These are phyloP conservation scores for Podaxis rugospora DNA, from an alignment of 768 basidiomycete genomes.

Conservation along the genomic window DNA sequence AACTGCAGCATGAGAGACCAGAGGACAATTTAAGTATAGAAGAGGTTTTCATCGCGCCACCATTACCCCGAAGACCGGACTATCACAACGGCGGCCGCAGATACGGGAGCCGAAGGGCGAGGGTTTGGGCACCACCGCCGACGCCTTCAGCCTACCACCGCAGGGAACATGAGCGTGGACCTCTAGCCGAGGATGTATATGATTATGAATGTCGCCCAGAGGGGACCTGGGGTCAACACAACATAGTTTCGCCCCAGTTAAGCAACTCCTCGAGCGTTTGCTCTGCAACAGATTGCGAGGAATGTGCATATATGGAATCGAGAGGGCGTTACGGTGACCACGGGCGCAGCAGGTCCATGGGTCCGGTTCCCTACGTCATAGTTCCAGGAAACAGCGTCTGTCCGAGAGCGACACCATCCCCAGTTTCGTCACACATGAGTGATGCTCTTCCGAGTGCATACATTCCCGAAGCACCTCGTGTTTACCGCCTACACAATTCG, in stretches of 20 bases:
- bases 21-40: conserved; percentile 4
- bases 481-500: conserved; percentile 6
- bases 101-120: not conserved
- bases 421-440: not conserved
- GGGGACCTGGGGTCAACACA: not conserved
- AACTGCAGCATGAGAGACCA: not conserved
- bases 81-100: not conserved
- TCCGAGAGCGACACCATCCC: not conserved
- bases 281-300: conserved; percentile 3
- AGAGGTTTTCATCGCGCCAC: conserved; percentile 7
- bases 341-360: not conserved
- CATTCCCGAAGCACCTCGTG: not conserved
- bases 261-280: conserved; percentile 3
- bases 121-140: not conserved
- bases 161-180: not conserved
- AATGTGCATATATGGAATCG: conserved; percentile 2
- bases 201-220: not conserved
- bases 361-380: conserved; percentile 3
- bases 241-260: not conserved
- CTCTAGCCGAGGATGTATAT: not conserved
- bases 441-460: not conserved
- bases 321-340: not conserved
- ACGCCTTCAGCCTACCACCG: not conserved
- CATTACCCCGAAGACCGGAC: conserved; percentile 4
- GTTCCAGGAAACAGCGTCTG: not conserved